A percentile compares a stretch with the other conserved stretches of the same genome.
phyloP scores from a whole-genome alignment of 1,139 yeast species.

The Candida anutae region DNA sequence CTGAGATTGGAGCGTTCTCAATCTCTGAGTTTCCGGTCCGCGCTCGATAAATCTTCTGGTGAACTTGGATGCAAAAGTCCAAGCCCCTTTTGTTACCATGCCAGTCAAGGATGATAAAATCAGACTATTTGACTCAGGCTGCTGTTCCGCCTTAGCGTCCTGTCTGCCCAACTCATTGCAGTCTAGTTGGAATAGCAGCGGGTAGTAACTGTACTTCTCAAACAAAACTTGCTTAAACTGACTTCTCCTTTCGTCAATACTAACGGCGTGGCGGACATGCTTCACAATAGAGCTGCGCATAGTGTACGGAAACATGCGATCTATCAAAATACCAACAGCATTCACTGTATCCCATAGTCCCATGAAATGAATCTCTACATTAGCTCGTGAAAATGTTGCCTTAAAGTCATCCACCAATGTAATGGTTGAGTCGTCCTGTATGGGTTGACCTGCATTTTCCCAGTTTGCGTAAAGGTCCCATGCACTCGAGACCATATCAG shows the following conservation, averaged over 20 bases:
- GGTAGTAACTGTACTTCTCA: constrained; percentile 16
- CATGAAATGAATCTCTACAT: constrained; percentile 44
- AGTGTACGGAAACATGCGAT: constrained; percentile 50
- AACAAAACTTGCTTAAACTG: constrained; percentile 53
- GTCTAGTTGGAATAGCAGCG: constrained; percentile 17
- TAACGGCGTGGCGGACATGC: constrained; percentile 58
- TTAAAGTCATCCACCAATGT: constrained; percentile 44
- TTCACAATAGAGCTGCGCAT: constrained; percentile 41
- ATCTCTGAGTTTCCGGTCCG: constrained; percentile 1
- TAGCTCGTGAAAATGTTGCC: constrained; percentile 39
- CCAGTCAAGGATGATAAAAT: background rate
- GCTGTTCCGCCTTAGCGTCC: background rate
- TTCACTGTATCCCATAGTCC: constrained; percentile 64
- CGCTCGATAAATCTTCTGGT: background rate
- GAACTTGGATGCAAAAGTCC: background rate
- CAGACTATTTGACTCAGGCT: background rate
- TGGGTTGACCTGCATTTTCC: constrained; percentile 56
- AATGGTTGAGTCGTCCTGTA: constrained; percentile 28
- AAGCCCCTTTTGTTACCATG: background rate
- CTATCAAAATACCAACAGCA: constrained; percentile 53
- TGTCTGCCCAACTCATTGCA: constrained; percentile 5
- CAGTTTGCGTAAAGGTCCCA: constrained; percentile 55
- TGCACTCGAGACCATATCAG: constrained; percentile 47
- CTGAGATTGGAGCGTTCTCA: constrained; percentile 7
- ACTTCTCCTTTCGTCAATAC: constrained; percentile 57